phyloP scores from a whole-genome alignment of 2,329 filamentous ascomycete genomes.

The Didymellaceae sp. region DNA sequence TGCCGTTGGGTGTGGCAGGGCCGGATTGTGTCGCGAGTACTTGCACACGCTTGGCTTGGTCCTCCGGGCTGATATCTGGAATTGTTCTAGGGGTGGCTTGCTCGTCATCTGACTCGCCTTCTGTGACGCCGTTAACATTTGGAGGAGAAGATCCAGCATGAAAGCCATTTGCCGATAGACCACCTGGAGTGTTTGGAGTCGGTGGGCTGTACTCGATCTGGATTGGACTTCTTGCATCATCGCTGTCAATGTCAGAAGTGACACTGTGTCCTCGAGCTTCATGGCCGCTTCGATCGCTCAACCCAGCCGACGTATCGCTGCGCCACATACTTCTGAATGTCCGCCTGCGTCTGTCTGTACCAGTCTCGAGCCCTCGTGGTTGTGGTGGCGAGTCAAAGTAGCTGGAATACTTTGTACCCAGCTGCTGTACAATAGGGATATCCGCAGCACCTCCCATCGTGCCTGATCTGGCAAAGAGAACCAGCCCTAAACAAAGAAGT shows the following conservation, averaged over 20 bases:
- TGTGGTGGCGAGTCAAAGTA: constrained; percentile 47
- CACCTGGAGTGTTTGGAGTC: constrained; percentile 37
- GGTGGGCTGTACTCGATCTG: constrained; percentile 43
- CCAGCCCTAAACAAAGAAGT: constrained; percentile 82
- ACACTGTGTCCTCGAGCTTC: constrained; percentile 24
- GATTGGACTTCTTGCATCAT: constrained; percentile 41
- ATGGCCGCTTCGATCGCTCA: constrained; percentile 42
- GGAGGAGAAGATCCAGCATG: constrained; percentile 17
- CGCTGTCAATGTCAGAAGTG: constrained; percentile 41
- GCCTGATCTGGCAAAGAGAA: constrained; percentile 70
- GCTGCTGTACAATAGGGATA: constrained; percentile 55
- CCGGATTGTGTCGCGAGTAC: constrained; percentile 52
- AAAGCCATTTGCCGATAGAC: constrained; percentile 1
- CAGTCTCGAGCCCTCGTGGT: constrained; percentile 36
- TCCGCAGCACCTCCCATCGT: constrained; percentile 48
- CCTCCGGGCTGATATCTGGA: constrained; percentile 21
- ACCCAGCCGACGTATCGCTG: constrained; percentile 40
- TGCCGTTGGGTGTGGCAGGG: constrained; percentile 53
- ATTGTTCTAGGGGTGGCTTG: constrained; percentile 10
- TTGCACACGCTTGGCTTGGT: constrained; percentile 38
- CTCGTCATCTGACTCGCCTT: constrained; percentile 15
- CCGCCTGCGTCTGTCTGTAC: constrained; percentile 35
- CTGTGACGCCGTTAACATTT: constrained; percentile 23
- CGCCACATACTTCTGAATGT: constrained; percentile 45
- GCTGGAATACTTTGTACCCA: constrained; percentile 45